Conservation (phyloP, 371 early-diverging fungal genomes). For the Rhizomucor pusillus region DNA sequence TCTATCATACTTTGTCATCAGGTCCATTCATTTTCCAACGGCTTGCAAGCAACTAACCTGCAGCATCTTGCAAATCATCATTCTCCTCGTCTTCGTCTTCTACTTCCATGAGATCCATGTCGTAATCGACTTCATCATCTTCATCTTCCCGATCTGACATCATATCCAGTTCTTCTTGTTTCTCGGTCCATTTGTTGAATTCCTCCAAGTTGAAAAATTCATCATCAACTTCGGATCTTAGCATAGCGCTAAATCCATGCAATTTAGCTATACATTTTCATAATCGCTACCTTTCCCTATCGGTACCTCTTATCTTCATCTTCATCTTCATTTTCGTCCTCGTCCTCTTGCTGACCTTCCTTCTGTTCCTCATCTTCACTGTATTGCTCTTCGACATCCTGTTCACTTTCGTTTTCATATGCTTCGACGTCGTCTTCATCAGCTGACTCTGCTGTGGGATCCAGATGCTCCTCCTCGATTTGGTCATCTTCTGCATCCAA, state of each 20-base stretch:
- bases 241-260: slow-evolving; percentile 12
- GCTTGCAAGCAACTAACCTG: slow-evolving; percentile 15
- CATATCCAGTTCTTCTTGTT: slow-evolving; percentile 56
- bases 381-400: not conserved
- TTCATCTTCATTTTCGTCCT: no score
- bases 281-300: not conserved
- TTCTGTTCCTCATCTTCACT: slow-evolving; percentile 5
- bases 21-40: not conserved
- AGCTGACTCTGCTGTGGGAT: slow-evolving; percentile 13
- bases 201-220: slow-evolving; percentile 64
- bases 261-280: not conserved
- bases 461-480: slow-evolving; percentile 7
- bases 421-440: not conserved
- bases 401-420: slow-evolving; percentile 2
- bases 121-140: slow-evolving; percentile 53
- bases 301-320: no score
- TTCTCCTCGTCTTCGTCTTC: slow-evolving; percentile 32
- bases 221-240: slow-evolving; percentile 61
- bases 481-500: slow-evolving; percentile 22
- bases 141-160: slow-evolving; percentile 40
- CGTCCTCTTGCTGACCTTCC: slow-evolving; percentile 1
- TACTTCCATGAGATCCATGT: slow-evolving; percentile 50
- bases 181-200: slow-evolving; percentile 64
- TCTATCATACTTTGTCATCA: not conserved
- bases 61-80: slow-evolving; percentile 30